These are phyloP conservation scores for Boletus smithii DNA, from an alignment of 1,284 basidiomycete species.

Conservation along the genomic window DNA sequence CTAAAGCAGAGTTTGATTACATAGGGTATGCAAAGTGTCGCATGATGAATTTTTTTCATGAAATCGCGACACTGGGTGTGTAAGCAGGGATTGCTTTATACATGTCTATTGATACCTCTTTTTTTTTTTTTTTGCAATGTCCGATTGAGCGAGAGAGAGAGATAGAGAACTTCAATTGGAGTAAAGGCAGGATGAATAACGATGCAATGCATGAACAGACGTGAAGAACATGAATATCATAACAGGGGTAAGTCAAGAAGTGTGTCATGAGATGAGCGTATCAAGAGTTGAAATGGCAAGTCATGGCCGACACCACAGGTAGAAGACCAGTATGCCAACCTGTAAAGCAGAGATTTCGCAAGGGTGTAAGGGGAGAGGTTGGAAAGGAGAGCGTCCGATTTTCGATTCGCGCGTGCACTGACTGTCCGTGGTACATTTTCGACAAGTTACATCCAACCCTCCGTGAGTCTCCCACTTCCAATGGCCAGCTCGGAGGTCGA, in stretches of 20 bases:
- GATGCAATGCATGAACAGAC: slow-evolving; percentile 43
- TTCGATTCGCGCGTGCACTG: slow-evolving; percentile 9
- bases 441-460: slow-evolving; percentile 43
- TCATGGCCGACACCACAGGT: too few relatives aligned
- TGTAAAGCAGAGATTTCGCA: slow-evolving; percentile 7
- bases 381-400: slow-evolving; percentile 24
- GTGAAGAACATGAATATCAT: slow-evolving; percentile 44
- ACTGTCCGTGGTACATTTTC: slow-evolving; percentile 8
- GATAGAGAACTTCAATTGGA: slow-evolving; percentile 40
- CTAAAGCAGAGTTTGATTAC: slow-evolving; percentile 70
- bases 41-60: slow-evolving; percentile 59
- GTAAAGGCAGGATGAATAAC: slow-evolving; percentile 52
- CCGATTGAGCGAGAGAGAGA: slow-evolving; percentile 20
- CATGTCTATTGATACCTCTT: neutral
- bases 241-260: slow-evolving; percentile 40
- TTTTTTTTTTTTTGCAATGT: neutral
- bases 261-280: slow-evolving; percentile 29
- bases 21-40: slow-evolving; percentile 67
- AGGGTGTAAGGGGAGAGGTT: slow-evolving; percentile 1
- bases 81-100: slow-evolving; percentile 14
- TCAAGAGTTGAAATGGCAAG: slow-evolving; percentile 11
- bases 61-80: slow-evolving; percentile 49
- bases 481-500: slow-evolving; percentile 58
- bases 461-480: slow-evolving; percentile 53
- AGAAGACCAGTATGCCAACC: slow-evolving; percentile 6